These are phyloP conservation scores for Rhynchosporium graminicola DNA, from an alignment of 2,329 filamentous ascomycete genomes.

Conservation along the genomic window DNA sequence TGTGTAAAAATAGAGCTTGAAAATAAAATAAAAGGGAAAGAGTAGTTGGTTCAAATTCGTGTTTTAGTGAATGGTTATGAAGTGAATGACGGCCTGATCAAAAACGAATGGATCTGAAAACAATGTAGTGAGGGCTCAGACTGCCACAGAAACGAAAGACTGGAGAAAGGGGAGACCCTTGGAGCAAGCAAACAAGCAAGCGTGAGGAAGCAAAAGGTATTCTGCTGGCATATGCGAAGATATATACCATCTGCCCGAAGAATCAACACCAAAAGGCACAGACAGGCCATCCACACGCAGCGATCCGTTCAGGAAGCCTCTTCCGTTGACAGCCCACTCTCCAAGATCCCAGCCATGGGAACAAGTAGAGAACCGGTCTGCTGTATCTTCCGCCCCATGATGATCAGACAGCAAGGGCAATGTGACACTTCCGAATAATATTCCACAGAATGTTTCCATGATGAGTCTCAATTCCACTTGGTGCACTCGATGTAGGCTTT, in stretches of 20 bases:
- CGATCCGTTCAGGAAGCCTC: no score
- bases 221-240: background rate
- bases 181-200: constrained; percentile 4
- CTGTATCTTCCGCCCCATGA: background rate
- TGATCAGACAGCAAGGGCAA: background rate
- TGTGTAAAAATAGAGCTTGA: background rate
- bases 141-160: background rate
- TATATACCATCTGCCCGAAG: background rate
- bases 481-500: background rate
- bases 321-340: background rate
- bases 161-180: constrained; percentile 1
- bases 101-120: background rate
- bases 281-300: background rate
- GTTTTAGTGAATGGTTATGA: background rate
- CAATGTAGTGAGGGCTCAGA: background rate
- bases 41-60: background rate
- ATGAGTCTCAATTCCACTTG: background rate
- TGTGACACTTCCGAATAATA: background rate
- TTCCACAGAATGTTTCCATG: background rate
- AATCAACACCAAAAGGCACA: background rate
- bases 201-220: background rate
- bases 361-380: background rate
- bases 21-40: background rate
- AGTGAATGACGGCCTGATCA: background rate
- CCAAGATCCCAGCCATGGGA: background rate